Conservation (phyloP, 495 filamentous ascomycete genomes). For the Neurospora sp. region DNA sequence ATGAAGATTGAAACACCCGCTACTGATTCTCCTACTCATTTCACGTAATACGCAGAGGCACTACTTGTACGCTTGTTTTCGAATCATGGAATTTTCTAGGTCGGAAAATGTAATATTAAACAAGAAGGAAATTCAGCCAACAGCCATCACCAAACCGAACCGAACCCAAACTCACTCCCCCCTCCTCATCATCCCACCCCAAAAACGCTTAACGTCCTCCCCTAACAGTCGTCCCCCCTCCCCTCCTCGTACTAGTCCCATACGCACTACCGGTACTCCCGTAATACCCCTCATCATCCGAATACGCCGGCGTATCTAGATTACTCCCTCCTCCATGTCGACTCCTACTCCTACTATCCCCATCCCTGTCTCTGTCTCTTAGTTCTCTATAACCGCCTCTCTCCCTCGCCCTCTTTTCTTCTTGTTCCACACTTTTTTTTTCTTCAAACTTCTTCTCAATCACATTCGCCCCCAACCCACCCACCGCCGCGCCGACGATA, state of each 20-base stretch:
- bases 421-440: slow-evolving; percentile 13
- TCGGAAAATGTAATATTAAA: background rate
- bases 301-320: background rate
- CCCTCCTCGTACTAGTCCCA: background rate
- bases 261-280: background rate
- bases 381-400: slow-evolving; percentile 4
- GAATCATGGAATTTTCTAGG: no score
- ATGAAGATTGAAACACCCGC: no score
- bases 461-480: slow-evolving; percentile 36
- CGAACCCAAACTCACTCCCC: background rate
- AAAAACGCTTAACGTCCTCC: background rate
- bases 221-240: background rate
- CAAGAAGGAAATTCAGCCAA: background rate
- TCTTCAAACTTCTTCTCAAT: slow-evolving; percentile 33
- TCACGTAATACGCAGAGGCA: no score
- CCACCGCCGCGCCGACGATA: slow-evolving; percentile 35
- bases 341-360: background rate
- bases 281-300: background rate
- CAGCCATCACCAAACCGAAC: background rate
- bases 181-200: background rate
- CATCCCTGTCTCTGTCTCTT: background rate
- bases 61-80: no score
- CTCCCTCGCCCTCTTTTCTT: slow-evolving; percentile 23
- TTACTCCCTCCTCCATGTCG: background rate
- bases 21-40: no score